Evolutionary conservation across 2,329 filamentous ascomycete genomes (phyloP).

Genomic region (Rhynchosporium graminicola): DNA sequence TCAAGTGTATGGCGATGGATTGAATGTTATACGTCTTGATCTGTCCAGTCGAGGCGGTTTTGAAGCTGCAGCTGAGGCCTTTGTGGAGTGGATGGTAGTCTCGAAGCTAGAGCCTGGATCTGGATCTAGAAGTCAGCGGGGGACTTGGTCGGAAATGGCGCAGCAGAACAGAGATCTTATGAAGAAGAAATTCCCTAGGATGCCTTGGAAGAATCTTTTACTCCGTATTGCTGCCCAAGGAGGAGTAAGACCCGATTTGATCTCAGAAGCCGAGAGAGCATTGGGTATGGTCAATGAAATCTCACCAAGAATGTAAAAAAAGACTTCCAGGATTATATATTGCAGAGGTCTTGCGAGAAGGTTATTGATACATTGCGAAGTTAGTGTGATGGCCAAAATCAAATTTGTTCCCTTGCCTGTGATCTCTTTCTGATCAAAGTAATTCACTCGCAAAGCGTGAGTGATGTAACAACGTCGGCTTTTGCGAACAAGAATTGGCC

Average conservation of each 20-base stretch:
- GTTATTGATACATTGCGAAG: not conserved
- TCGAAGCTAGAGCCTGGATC: not conserved
- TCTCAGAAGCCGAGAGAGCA: not conserved
- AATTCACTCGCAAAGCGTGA: no score
- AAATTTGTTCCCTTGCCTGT: not conserved
- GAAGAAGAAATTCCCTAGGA: slow-evolving; percentile 3
- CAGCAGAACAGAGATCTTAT: slow-evolving; percentile 10
- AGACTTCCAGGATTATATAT: not conserved
- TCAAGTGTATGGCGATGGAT: slow-evolving; percentile 7
- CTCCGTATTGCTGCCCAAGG: not conserved
- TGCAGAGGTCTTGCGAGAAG: not conserved
- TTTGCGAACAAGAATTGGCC: no score
- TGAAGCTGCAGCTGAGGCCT: not conserved
- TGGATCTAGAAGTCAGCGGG: slow-evolving; percentile 1
- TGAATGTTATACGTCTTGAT: slow-evolving; percentile 4
- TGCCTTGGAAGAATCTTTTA: slow-evolving; percentile 3
- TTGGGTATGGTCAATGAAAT: not conserved
- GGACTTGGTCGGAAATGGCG: not conserved
- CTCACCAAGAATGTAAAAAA: slow-evolving; percentile 3
- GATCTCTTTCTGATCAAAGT: no score
- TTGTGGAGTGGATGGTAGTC: slow-evolving; percentile 2
- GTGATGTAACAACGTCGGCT: no score
- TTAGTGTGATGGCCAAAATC: not conserved
- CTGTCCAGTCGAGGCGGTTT: not conserved
- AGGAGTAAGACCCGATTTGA: not conserved